These are phyloP conservation scores for Backusella mclennaniae DNA, from an alignment of 192 early-diverging fungal species.

Conservation along the genomic window DNA sequence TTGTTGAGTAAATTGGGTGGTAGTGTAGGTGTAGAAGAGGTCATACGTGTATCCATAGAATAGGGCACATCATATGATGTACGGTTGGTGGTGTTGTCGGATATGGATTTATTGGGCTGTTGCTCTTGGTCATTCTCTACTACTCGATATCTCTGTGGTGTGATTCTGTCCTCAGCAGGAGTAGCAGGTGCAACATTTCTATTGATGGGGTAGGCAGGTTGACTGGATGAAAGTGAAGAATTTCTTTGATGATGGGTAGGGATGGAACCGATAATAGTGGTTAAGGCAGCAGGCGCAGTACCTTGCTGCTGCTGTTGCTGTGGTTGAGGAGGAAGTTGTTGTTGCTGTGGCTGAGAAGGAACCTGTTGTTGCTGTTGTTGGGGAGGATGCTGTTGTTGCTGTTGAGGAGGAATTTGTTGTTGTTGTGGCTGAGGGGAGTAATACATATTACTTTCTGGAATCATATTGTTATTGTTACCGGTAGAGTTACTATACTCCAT, in stretches of 20 bases:
- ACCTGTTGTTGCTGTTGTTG: background rate
- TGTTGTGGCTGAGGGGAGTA: background rate
- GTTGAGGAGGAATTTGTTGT: background rate
- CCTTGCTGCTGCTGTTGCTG: background rate
- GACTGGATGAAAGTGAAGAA: background rate
- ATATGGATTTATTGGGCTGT: constrained; percentile 5
- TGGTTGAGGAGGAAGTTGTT: background rate
- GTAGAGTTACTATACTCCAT: background rate
- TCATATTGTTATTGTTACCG: background rate
- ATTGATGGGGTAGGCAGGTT: background rate
- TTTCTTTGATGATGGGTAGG: constrained; percentile 8
- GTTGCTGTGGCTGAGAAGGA: background rate
- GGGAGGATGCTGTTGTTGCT: background rate
- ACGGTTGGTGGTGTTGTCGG: background rate
- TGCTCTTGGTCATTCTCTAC: constrained; percentile 3
- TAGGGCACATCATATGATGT: background rate
- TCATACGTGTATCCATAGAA: constrained; percentile 2
- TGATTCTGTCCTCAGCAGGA: background rate
- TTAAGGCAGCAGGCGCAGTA: background rate
- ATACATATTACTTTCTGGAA: background rate
- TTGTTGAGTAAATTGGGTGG: background rate
- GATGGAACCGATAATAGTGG: background rate
- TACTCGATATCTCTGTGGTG: background rate
- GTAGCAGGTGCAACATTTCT: background rate
- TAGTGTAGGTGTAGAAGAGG: background rate